Percentiles rank a stretch among this genome's conserved stretches.
phyloP scores from a whole-genome alignment of 2,329 filamentous ascomycete genomes.

The Aspergillus ibericus region DNA sequence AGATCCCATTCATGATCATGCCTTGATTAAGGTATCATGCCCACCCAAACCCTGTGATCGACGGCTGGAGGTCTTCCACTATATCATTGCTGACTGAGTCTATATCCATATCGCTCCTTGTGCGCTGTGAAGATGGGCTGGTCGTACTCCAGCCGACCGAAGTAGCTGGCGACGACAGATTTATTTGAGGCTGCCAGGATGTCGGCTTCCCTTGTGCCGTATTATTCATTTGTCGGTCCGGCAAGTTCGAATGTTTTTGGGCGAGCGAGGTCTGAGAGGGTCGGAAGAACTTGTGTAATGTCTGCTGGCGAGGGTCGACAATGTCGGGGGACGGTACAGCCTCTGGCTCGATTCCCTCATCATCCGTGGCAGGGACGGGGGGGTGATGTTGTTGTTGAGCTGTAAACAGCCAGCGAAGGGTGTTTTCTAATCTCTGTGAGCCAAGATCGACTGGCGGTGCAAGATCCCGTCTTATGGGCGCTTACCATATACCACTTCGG shows the following conservation, averaged over 20 bases:
- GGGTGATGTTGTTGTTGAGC: constrained; percentile 36
- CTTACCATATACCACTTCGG: constrained; percentile 56
- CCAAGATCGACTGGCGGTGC: background rate
- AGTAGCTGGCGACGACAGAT: constrained; percentile 17
- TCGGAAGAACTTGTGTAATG: constrained; percentile 43
- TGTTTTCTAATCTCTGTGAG: constrained; percentile 39
- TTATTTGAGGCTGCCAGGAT: constrained; percentile 21
- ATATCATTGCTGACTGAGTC: constrained; percentile 28
- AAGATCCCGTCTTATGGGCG: background rate
- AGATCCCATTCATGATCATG: constrained; percentile 1
- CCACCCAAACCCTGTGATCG: constrained; percentile 34
- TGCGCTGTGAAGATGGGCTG: constrained; percentile 22
- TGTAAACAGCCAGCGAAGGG: constrained; percentile 43
- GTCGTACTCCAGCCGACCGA: constrained; percentile 23
- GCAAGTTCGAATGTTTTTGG: constrained; percentile 15
- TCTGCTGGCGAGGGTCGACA: constrained; percentile 42
- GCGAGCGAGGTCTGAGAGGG: constrained; percentile 22
- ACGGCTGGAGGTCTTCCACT: constrained; percentile 21
- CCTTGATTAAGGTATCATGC: constrained; percentile 20
- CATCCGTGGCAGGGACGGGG: constrained; percentile 9
- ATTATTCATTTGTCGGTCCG: constrained; percentile 20
- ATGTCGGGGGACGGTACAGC: constrained; percentile 26
- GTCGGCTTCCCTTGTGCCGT: constrained; percentile 17
- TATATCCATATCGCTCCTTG: constrained; percentile 32
- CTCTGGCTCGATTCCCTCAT: constrained; percentile 29